Conservation (phyloP, 805 yeast species). For the Wickerhamia fluorescens region DNA sequence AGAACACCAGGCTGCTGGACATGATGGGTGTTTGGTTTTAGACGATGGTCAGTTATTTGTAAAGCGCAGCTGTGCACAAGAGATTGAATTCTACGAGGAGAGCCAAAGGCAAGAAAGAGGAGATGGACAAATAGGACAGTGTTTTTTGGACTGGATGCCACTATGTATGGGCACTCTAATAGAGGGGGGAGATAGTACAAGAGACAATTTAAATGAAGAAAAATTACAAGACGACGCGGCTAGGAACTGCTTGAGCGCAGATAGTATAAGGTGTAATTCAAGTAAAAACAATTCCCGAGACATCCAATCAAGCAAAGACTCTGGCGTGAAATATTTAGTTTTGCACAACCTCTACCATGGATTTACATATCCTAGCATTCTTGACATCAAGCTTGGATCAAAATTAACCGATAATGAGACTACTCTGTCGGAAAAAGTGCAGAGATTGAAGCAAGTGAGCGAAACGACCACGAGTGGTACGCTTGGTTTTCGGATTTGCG, state of each 20-base stretch:
- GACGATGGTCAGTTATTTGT: slow-evolving; percentile 62
- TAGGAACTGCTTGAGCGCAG: slow-evolving; percentile 2
- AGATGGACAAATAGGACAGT: slow-evolving; percentile 23
- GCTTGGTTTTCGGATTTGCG: slow-evolving; percentile 74
- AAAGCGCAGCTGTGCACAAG: slow-evolving; percentile 59
- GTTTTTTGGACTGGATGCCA: slow-evolving; percentile 55
- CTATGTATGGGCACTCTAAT: slow-evolving; percentile 52
- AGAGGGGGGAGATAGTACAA: slow-evolving; percentile 25
- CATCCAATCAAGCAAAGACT: not conserved
- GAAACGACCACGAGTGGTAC: slow-evolving; percentile 73
- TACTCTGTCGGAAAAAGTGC: slow-evolving; percentile 46
- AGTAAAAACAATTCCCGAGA: slow-evolving; percentile 4
- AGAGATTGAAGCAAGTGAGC: slow-evolving; percentile 59
- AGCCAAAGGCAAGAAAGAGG: slow-evolving; percentile 10
- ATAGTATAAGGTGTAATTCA: no score
- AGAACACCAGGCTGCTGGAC: slow-evolving; percentile 88
- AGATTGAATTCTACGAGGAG: slow-evolving; percentile 63
- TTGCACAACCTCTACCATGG: slow-evolving; percentile 64
- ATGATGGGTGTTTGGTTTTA: slow-evolving; percentile 66
- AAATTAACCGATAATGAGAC: slow-evolving; percentile 59
- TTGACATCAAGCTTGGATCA: slow-evolving; percentile 82
- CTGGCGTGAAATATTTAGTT: slow-evolving; percentile 61
- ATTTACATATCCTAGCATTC: slow-evolving; percentile 56
- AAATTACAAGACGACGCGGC: slow-evolving; percentile 13
- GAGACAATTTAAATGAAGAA: not conserved